phyloP scores from a whole-genome alignment of 2,329 filamentous ascomycete species.

The Elsinoe fawcettii region DNA sequence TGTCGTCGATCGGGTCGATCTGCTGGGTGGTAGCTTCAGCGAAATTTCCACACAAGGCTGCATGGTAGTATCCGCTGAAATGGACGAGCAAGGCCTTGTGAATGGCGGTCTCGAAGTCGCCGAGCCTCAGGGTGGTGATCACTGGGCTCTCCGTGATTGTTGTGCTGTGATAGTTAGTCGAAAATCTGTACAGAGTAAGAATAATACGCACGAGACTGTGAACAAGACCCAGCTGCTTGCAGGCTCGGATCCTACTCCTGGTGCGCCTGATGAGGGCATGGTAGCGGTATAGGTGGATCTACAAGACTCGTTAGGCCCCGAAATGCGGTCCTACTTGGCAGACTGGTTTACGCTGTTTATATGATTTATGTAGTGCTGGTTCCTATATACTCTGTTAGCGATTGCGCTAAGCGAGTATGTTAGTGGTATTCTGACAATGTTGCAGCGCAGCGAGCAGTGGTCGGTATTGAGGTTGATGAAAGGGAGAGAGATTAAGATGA shows the following conservation, averaged over 20 bases:
- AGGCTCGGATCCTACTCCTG: not conserved
- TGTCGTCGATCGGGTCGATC: not conserved
- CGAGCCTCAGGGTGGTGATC: not conserved
- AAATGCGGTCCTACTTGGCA: no score
- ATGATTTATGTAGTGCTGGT: no score
- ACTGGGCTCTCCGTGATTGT: not conserved
- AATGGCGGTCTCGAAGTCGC: not conserved
- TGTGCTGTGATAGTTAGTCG: not conserved
- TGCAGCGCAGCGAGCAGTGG: not conserved
- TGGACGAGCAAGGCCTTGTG: constrained; percentile 1
- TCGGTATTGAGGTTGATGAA: not conserved
- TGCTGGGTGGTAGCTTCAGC: not conserved
- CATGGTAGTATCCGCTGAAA: constrained; percentile 1
- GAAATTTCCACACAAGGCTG: not conserved
- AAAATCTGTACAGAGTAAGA: not conserved
- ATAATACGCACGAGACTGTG: not conserved
- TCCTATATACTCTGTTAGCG: no score
- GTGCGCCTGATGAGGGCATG: no score
- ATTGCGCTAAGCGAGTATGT: no score
- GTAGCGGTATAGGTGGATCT: no score
- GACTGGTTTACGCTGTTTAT: no score
- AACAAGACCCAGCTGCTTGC: not conserved
- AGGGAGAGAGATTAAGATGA: not conserved
- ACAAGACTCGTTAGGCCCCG: no score
- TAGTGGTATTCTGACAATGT: no score